Conservation (phyloP, 1,284 basidiomycete genomes). For the Moesziomyces sp. region DNA sequence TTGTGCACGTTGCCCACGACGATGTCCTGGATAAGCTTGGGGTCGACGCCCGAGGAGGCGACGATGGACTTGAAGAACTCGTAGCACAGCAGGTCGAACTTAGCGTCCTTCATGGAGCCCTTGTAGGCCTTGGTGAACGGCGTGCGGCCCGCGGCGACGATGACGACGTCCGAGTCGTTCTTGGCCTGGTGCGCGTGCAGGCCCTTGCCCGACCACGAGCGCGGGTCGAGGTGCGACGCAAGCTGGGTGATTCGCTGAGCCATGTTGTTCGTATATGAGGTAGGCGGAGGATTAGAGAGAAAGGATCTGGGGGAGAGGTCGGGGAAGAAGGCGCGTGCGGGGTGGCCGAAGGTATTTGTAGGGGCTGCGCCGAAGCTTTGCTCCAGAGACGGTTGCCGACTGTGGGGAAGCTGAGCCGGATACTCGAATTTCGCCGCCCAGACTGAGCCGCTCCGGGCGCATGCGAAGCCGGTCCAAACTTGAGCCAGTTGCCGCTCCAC, state of each 20-base stretch:
- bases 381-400: not conserved
- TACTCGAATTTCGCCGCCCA: conserved; percentile 5
- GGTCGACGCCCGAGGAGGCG: conserved; percentile 75
- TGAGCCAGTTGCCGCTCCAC: conserved; percentile 27
- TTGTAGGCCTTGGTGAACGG: conserved; percentile 81
- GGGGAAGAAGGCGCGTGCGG: not conserved
- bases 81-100: conserved; percentile 37
- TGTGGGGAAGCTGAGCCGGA: conserved; percentile 21
- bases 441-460: conserved; percentile 3
- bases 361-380: conserved; percentile 4
- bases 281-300: not conserved
- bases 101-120: conserved; percentile 81
- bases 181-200: conserved; percentile 54
- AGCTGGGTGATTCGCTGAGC: conserved; percentile 56
- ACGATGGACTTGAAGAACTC: conserved; percentile 73
- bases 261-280: conserved; percentile 21
- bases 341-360: conserved; percentile 1
- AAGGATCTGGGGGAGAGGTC: not conserved
- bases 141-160: conserved; percentile 84
- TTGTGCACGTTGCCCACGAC: conserved; percentile 73
- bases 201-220: conserved; percentile 59
- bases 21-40: conserved; percentile 79
- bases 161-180: conserved; percentile 71
- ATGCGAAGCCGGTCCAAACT: conserved; percentile 3
- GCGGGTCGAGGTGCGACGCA: conserved; percentile 61